Percentiles rank a stretch among this genome's conserved stretches.
These are phyloP conservation scores for Pseudogymnoascus sp. DNA, from an alignment of 2,329 filamentous ascomycete species.

Conservation along the genomic window DNA sequence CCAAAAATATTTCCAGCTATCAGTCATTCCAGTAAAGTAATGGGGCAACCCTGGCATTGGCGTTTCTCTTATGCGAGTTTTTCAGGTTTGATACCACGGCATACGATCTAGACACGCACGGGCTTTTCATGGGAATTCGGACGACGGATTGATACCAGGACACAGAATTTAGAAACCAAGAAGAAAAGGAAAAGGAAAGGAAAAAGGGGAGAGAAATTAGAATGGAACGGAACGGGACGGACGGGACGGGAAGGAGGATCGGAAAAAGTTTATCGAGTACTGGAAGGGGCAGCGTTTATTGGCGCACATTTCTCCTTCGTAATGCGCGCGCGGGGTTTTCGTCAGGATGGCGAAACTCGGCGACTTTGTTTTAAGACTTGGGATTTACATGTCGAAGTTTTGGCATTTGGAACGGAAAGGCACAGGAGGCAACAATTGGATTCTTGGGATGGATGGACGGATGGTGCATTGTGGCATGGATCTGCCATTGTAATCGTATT, in stretches of 20 bases:
- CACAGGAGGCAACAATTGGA: constrained; percentile 3
- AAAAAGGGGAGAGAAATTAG: neutral
- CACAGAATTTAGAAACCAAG: neutral
- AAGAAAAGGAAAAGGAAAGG: neutral
- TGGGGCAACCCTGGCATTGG: constrained; percentile 6
- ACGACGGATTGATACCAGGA: constrained; percentile 9
- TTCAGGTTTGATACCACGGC: constrained; percentile 1
- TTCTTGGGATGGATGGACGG: constrained; percentile 8
- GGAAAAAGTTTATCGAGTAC: neutral
- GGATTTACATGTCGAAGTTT: neutral
- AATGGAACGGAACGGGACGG: neutral
- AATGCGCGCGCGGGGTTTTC: constrained; percentile 1
- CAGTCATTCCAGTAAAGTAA: constrained; percentile 8
- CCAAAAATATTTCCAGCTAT: constrained; percentile 9
- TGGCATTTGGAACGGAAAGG: constrained; percentile 8
- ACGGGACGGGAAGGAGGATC: neutral
- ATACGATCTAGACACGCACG: constrained; percentile 6
- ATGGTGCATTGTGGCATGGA: constrained; percentile 9
- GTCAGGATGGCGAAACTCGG: constrained; percentile 4
- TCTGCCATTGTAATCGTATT: constrained; percentile 8
- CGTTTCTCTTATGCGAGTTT: constrained; percentile 9
- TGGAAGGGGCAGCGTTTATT: constrained; percentile 4
- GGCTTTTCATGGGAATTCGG: constrained; percentile 9
- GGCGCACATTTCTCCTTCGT: neutral
- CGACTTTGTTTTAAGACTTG: constrained; percentile 4